Evolutionary conservation across 2,329 filamentous ascomycete genomes (phyloP).

Genomic region (Clonostachys sp.): DNA sequence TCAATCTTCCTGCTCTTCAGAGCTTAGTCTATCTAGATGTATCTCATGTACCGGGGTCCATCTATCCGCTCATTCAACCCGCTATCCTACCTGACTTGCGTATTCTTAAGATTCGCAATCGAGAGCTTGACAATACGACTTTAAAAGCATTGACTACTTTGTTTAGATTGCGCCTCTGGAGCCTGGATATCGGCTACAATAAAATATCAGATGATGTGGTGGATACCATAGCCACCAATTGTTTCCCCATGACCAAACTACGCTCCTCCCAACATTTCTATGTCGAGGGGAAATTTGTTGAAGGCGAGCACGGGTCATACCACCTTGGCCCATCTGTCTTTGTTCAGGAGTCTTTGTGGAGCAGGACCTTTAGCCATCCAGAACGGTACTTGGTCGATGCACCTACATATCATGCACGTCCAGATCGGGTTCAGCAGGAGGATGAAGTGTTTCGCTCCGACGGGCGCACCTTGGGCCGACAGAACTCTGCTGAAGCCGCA

Average conservation of each 20-base stretch:
- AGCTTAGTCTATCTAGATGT: constrained; percentile 47
- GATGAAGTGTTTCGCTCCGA: constrained; percentile 22
- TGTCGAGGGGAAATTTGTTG: constrained; percentile 38
- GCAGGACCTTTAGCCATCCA: constrained; percentile 35
- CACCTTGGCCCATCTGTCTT: constrained; percentile 35
- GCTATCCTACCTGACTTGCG: constrained; percentile 38
- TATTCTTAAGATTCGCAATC: constrained; percentile 43
- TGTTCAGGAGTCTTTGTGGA: constrained; percentile 42
- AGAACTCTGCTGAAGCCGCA: constrained; percentile 19
- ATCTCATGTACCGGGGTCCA: constrained; percentile 41
- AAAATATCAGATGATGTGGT: constrained; percentile 41
- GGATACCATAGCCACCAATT: constrained; percentile 16
- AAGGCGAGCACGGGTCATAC: constrained; percentile 16
- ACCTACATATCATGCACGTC: constrained; percentile 23
- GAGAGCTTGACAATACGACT: constrained; percentile 36
- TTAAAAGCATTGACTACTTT: constrained; percentile 20
- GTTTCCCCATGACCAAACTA: constrained; percentile 23
- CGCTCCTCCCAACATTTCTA: constrained; percentile 30
- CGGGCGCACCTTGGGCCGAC: constrained; percentile 10
- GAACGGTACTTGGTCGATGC: constrained; percentile 43
- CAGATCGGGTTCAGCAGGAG: constrained; percentile 10
- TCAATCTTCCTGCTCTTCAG: constrained; percentile 25
- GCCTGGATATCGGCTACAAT: constrained; percentile 50
- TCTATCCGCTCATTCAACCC: constrained; percentile 25
- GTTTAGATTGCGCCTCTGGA: constrained; percentile 44